phyloP scores from a whole-genome alignment of 2,329 filamentous ascomycete genomes.

The Mycosphaerella arachidis region DNA sequence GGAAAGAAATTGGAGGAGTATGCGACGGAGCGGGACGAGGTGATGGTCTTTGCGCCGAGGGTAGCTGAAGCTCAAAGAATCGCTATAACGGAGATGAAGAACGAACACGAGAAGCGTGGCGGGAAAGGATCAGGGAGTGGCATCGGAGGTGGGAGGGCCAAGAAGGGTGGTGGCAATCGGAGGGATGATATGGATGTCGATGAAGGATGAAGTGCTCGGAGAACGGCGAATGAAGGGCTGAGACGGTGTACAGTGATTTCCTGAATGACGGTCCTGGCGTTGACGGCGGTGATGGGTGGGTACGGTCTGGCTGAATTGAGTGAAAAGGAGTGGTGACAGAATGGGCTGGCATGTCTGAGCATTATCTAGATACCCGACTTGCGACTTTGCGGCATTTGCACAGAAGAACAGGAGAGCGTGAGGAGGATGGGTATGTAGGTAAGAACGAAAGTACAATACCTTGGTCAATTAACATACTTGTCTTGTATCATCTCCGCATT shows the following conservation, averaged over 20 bases:
- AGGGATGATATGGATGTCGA: constrained; percentile 70
- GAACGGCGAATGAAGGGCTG: not conserved
- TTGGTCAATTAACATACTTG: not conserved
- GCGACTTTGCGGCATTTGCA: not conserved
- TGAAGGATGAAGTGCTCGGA: constrained; percentile 47
- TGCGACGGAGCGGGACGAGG: constrained; percentile 70
- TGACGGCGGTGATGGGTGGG: not conserved
- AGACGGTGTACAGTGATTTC: not conserved
- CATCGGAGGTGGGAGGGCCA: constrained; percentile 45
- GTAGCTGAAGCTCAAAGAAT: constrained; percentile 80
- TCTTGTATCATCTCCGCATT: not conserved
- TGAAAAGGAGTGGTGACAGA: not conserved
- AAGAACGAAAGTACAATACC: not conserved
- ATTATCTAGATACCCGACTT: constrained; percentile 1
- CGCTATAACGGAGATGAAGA: constrained; percentile 77
- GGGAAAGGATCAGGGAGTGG: constrained; percentile 48
- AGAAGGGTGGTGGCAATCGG: constrained; percentile 52
- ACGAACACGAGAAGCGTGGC: constrained; percentile 64
- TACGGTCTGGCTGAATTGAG: not conserved
- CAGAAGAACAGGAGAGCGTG: not conserved
- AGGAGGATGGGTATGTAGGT: not conserved
- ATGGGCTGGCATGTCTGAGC: not conserved
- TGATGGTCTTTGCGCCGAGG: constrained; percentile 71
- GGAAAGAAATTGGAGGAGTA: constrained; percentile 71
- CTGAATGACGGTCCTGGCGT: not conserved